phyloP scores from a whole-genome alignment of 352 stramenopile species.

The Achlya hypogyna region DNA sequence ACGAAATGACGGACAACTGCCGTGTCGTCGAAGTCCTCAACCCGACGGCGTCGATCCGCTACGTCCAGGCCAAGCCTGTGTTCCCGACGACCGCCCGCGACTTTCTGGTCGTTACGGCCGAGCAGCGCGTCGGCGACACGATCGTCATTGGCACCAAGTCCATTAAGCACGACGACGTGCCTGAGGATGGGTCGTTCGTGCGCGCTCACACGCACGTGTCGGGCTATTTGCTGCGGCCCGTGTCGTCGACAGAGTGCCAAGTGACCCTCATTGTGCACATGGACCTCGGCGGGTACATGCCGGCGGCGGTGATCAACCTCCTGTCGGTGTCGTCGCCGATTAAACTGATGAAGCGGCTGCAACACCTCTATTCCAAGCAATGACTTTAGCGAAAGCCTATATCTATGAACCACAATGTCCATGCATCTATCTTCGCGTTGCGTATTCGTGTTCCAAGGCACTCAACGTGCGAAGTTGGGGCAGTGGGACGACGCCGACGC shows the following conservation, averaged over 20 bases:
- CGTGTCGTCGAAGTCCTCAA: constrained; percentile 38
- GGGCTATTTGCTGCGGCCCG: constrained; percentile 67
- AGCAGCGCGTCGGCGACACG: constrained; percentile 40
- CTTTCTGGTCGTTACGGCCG: constrained; percentile 60
- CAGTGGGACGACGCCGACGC: too few relatives aligned
- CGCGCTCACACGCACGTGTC: constrained; percentile 59
- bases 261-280: constrained; percentile 70
- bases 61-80: constrained; percentile 68
- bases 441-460: too few relatives aligned
- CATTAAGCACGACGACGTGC: constrained; percentile 37
- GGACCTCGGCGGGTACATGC: constrained; percentile 71
- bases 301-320: constrained; percentile 62
- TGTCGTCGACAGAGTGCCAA: constrained; percentile 40
- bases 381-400: not conserved
- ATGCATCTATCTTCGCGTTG: too few relatives aligned
- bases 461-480: too few relatives aligned
- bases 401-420: not conserved
- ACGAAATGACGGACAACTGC: constrained; percentile 66
- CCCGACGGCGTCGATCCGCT: constrained; percentile 37
- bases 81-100: constrained; percentile 69
- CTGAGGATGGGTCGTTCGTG: constrained; percentile 47
- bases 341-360: constrained; percentile 1
- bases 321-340: constrained; percentile 12
- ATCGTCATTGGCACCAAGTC: constrained; percentile 61
- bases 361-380: not conserved